Evolutionary conservation across 2,329 filamentous ascomycete species (phyloP).

Genomic region (Alternaria brassicae): DNA sequence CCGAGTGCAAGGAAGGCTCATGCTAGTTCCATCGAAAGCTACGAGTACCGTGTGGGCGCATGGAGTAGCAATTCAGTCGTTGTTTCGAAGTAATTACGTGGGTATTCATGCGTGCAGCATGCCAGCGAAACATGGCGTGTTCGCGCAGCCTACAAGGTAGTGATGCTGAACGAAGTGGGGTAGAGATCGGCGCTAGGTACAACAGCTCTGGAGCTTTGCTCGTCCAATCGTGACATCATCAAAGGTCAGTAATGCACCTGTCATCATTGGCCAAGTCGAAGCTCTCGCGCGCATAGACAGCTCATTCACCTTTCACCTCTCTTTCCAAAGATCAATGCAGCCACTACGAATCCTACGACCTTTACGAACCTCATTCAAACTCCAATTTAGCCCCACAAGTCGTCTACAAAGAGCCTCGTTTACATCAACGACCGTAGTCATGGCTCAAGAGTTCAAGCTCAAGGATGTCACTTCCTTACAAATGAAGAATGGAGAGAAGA

Average conservation of each 20-base stretch:
- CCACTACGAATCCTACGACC: slow-evolving; percentile 34
- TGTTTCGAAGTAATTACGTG: neutral
- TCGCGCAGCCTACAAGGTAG: neutral
- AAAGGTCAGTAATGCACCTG: slow-evolving; percentile 10
- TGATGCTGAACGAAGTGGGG: neutral
- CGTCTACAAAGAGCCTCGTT: slow-evolving; percentile 32
- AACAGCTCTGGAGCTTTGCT: neutral
- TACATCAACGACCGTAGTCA: slow-evolving; percentile 41
- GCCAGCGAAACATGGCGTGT: neutral
- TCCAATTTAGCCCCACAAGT: slow-evolving; percentile 23
- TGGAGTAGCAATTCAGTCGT: neutral
- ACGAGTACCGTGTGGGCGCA: neutral
- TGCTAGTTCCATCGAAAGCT: neutral
- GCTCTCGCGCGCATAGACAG: slow-evolving; percentile 9
- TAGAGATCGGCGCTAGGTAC: slow-evolving; percentile 3
- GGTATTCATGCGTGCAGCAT: neutral
- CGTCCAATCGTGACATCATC: slow-evolving; percentile 26
- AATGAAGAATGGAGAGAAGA: slow-evolving; percentile 80
- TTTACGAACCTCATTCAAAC: slow-evolving; percentile 30
- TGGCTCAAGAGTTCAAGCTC: slow-evolving; percentile 64
- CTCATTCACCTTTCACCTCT: slow-evolving; percentile 1
- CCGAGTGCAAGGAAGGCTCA: neutral
- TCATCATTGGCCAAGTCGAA: slow-evolving; percentile 19
- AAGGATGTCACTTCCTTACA: slow-evolving; percentile 78
- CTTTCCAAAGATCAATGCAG: slow-evolving; percentile 32